Percentiles rank a stretch among this genome's conserved stretches.
Evolutionary conservation across 768 basidiomycete species (phyloP).

Genomic region (Calocera viscosa): DNA sequence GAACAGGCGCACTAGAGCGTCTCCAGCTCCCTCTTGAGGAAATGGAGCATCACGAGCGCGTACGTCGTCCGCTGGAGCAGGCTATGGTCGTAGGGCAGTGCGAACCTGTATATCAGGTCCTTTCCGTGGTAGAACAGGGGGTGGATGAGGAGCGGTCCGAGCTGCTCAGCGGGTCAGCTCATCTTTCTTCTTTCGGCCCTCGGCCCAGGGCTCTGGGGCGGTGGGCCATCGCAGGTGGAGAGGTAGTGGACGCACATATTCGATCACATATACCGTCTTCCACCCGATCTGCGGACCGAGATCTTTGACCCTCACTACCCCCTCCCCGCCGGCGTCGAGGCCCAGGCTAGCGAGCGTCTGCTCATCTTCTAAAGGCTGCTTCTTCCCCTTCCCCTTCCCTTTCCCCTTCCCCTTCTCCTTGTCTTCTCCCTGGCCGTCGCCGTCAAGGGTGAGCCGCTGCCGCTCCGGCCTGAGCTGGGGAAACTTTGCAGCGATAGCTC

Average conservation of each 20-base stretch:
- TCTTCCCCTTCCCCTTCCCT: constrained; percentile 15
- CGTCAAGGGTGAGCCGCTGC: constrained; percentile 59
- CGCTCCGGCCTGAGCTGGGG: constrained; percentile 58
- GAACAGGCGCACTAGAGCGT: constrained; percentile 58
- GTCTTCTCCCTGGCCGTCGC: constrained; percentile 30
- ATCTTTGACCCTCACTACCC: constrained; percentile 72
- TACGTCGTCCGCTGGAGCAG: constrained; percentile 31
- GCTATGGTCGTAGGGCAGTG: constrained; percentile 61
- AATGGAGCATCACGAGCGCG: constrained; percentile 70
- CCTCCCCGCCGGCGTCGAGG: constrained; percentile 46
- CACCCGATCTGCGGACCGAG: constrained; percentile 82
- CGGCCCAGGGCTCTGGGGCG: neutral
- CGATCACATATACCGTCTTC: constrained; percentile 76
- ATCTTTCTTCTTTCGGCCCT: neutral
- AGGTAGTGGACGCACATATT: constrained; percentile 62
- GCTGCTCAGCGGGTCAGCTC: constrained; percentile 31
- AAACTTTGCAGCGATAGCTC: constrained; percentile 42
- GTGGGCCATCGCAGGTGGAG: too few species aligned
- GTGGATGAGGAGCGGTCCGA: constrained; percentile 80
- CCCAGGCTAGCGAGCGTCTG: constrained; percentile 46
- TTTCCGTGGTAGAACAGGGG: constrained; percentile 70
- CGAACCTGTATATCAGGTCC: constrained; percentile 51
- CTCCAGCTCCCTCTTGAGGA: constrained; percentile 83
- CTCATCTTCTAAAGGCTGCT: constrained; percentile 51
- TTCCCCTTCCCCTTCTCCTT: too few species aligned